Percentiles rank a stretch among this genome's conserved stretches.
Evolutionary conservation across 805 yeast species (phyloP).

Genomic region (Cyberlindnera mississippiensis): DNA sequence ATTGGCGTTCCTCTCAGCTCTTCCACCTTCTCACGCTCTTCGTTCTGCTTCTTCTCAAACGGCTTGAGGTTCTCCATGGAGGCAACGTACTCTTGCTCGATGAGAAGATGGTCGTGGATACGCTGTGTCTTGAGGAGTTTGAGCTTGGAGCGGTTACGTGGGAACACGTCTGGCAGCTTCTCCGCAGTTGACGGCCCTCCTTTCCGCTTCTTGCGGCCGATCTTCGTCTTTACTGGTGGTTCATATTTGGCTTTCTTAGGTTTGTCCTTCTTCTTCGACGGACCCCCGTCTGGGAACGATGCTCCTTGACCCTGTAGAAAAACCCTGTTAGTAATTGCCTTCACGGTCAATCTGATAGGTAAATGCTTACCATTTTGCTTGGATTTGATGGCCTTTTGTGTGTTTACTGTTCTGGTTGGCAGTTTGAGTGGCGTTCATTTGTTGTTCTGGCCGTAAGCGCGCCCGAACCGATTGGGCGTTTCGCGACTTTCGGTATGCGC

Average conservation of each 20-base stretch:
- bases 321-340: too few species aligned
- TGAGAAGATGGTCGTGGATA: constrained; percentile 89
- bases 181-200: constrained; percentile 82
- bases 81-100: constrained; percentile 94
- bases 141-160: constrained; percentile 90
- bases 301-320: constrained; percentile 48
- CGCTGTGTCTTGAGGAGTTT: constrained; percentile 90
- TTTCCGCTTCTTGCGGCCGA: constrained; percentile 89
- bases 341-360: background rate
- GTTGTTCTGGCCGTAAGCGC: background rate
- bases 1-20: constrained; percentile 95
- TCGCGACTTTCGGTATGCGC: constrained; percentile 1
- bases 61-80: constrained; percentile 95
- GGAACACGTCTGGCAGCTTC: constrained; percentile 83
- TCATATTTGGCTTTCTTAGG: constrained; percentile 94
- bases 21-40: constrained; percentile 91
- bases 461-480: too few species aligned
- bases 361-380: constrained; percentile 3
- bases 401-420: background rate
- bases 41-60: constrained; percentile 93
- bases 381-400: too few species aligned
- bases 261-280: constrained; percentile 55
- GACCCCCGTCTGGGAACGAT: constrained; percentile 43
- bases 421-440: constrained; percentile 5
- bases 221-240: constrained; percentile 94